These are phyloP conservation scores for Phylloboletellus chloephorus DNA, from an alignment of 1,284 basidiomycete species.

Conservation along the genomic window DNA sequence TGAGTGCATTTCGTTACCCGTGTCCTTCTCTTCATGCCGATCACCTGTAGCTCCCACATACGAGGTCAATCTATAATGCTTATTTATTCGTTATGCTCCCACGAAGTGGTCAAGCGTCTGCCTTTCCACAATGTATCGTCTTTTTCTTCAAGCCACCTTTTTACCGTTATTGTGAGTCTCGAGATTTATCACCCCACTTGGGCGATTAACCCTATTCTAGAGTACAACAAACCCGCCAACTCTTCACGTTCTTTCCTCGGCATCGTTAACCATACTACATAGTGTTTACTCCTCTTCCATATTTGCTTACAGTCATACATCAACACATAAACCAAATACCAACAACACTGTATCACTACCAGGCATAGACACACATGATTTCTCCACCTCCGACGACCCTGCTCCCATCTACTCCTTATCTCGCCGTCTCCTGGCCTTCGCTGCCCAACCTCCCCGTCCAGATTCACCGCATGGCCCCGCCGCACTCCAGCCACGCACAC, in stretches of 20 bases:
- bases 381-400: conserved; percentile 20
- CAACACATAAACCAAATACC: conserved; percentile 31
- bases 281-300: conserved; percentile 46
- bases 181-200: not conserved
- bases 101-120: conserved; percentile 49
- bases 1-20: conserved; percentile 33
- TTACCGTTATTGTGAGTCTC: conserved; percentile 54
- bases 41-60: conserved; percentile 21
- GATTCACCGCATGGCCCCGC: conserved; percentile 20
- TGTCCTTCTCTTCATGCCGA: conserved; percentile 4
- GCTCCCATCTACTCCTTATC: conserved; percentile 56
- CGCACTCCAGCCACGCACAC: conserved; percentile 22
- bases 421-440: conserved; percentile 58
- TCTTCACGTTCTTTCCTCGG: conserved; percentile 53
- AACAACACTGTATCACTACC: conserved; percentile 38
- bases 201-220: conserved; percentile 31
- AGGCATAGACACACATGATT: conserved; percentile 29
- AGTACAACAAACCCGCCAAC: conserved; percentile 51
- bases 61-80: conserved; percentile 36
- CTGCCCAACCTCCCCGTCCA: conserved; percentile 39
- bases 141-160: conserved; percentile 46
- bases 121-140: conserved; percentile 40
- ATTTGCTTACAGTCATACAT: conserved; percentile 28
- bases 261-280: conserved; percentile 48
- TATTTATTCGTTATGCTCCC: conserved; percentile 57